Evolutionary conservation across 208 protist genomes (phyloP).

Genomic region (Trypanosoma cruzi): DNA sequence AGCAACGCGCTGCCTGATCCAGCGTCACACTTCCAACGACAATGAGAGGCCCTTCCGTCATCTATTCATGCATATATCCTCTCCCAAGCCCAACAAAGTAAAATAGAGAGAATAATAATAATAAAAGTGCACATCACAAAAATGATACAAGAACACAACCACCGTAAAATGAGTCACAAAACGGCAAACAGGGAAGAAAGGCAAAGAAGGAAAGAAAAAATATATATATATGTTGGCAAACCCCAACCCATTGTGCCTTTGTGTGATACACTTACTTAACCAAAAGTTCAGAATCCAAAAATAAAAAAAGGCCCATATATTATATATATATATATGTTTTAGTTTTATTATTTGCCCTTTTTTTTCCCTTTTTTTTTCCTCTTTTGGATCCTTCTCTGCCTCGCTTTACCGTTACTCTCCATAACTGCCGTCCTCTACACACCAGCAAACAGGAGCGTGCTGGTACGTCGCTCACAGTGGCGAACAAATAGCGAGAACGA

Average conservation of each 20-base stretch:
- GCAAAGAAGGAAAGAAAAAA: constrained; percentile 11
- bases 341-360: background rate
- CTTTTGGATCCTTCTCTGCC: background rate
- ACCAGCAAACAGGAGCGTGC: constrained; percentile 46
- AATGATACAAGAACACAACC: too few relatives aligned
- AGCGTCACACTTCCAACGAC: background rate
- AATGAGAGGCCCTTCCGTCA: background rate
- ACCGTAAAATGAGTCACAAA: background rate
- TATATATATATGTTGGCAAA: too few relatives aligned
- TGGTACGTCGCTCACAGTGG: constrained; percentile 68
- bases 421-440: constrained; percentile 34
- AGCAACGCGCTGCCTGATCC: constrained; percentile 7
- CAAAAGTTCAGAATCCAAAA: background rate
- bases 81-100: background rate
- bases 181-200: background rate
- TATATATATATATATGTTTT: background rate
- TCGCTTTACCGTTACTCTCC: background rate
- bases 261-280: background rate
- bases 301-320: background rate
- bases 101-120: background rate
- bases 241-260: too few relatives aligned
- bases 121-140: too few relatives aligned
- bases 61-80: background rate
- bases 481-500: constrained; percentile 56
- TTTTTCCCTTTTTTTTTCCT: background rate